A percentile compares a stretch with the other conserved stretches of the same genome.
Evolutionary conservation across 2,329 filamentous ascomycete genomes (phyloP).

Genomic region (Botryosphaeria dothidea): DNA sequence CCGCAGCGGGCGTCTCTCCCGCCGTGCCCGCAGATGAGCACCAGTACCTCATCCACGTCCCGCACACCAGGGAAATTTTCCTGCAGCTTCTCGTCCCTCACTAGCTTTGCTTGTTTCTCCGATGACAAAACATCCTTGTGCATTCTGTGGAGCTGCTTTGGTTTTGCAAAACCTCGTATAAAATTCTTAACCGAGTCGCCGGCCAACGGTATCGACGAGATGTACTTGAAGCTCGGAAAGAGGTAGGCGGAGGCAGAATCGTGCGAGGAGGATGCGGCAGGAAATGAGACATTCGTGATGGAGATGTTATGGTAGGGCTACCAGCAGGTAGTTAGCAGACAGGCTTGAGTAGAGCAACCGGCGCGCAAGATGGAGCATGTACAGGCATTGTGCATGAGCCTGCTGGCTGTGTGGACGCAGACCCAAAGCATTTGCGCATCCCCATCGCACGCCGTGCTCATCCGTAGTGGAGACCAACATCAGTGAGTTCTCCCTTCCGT

Average conservation of each 20-base stretch:
- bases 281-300: conserved; percentile 74
- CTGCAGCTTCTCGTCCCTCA: conserved; percentile 51
- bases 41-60: conserved; percentile 66
- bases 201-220: conserved; percentile 68
- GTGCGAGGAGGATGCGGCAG: conserved; percentile 49
- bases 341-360: not conserved
- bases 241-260: conserved; percentile 68
- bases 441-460: conserved; percentile 7
- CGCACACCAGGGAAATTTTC: conserved; percentile 56
- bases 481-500: conserved; percentile 44
- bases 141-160: conserved; percentile 60
- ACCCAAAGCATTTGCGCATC: not conserved
- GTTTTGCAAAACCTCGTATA: conserved; percentile 67
- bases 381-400: not conserved
- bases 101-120: conserved; percentile 48
- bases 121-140: conserved; percentile 58
- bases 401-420: not conserved
- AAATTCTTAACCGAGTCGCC: conserved; percentile 56
- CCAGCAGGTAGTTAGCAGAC: not conserved
- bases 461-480: conserved; percentile 41
- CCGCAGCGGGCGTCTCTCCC: conserved; percentile 82
- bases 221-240: conserved; percentile 80
- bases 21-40: conserved; percentile 87
- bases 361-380: conserved; percentile 14
- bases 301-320: conserved; percentile 84